Base-by-base conservation (phyloP, 371 early-diverging fungal species). In the Cladochytrium tenue region DNA sequence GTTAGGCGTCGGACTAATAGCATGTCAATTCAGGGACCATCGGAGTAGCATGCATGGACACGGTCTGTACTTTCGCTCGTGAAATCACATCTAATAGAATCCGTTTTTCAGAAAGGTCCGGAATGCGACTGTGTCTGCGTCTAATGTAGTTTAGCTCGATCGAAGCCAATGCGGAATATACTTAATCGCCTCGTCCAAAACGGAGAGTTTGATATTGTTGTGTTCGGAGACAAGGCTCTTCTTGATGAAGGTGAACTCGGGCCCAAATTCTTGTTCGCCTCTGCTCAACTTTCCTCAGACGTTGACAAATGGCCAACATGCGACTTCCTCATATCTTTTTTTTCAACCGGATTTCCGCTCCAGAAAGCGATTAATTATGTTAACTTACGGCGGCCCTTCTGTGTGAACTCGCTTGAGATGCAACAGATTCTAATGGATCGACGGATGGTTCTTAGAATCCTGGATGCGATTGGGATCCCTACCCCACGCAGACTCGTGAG, bases 261-360 rank as follows among this genome's bases (percentile, higher is more conserved):
- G 5, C 32, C 15, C 20, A 66, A 52, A 2, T 51, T 50, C 62
- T 58, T 31, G 36, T 15, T n/a, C n/a, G n/a, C n/a, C n/a, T n/a
- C n/a, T n/a, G n/a, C n/a, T n/a, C 62, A 50, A 20, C 32, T 52
- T 53, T 15, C 5, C 25, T 28, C 15, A 66, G 93, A 87, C 57
- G 86, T 92, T 31, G 90, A 91, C 34, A 84, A 87, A 62, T 97
- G 99, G 99, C 99, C 99, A 3, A 79, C 82, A 1, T 96, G 97
- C 77, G 97, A 99, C 78, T 94, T 97, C 70, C 83, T 99, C 70
- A 90, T 99, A 32, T 92, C 96, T 15, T 99, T 99, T 80, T 98
- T 95, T 77, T 95, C 95, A 3, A 87, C 77, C 31, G 97, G 95
- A 31, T 97, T 99, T 68, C 98, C 98, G 1, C 80, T 99, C 31